These are phyloP conservation scores for Daldinia loculata DNA, from an alignment of 495 filamentous ascomycete genomes.

Conservation along the genomic window DNA sequence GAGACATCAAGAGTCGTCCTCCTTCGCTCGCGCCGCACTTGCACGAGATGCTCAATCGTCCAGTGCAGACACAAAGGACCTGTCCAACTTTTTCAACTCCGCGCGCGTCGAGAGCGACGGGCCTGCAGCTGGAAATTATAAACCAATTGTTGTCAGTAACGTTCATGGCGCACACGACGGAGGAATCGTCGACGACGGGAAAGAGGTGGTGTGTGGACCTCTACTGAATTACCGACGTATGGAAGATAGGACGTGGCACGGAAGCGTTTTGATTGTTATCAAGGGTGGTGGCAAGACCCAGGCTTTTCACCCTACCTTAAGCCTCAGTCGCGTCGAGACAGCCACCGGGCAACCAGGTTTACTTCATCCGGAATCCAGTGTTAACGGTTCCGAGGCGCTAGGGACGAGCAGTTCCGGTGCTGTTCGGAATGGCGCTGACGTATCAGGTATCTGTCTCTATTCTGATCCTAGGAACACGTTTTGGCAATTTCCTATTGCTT, in stretches of 20 bases:
- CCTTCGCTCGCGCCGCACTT: slow-evolving; percentile 52
- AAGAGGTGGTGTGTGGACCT: slow-evolving; percentile 79
- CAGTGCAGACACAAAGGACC: slow-evolving; percentile 52
- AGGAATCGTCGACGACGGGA: slow-evolving; percentile 45
- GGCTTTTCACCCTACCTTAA: slow-evolving; percentile 44
- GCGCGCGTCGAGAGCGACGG: slow-evolving; percentile 52
- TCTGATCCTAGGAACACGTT: slow-evolving; percentile 80
- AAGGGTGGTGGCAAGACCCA: slow-evolving; percentile 65
- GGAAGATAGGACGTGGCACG: slow-evolving; percentile 78
- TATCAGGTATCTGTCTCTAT: slow-evolving; percentile 73
- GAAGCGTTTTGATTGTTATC: slow-evolving; percentile 83
- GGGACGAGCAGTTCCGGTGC: slow-evolving; percentile 8
- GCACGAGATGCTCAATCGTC: slow-evolving; percentile 54
- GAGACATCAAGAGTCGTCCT: slow-evolving; percentile 62
- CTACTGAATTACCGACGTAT: slow-evolving; percentile 86
- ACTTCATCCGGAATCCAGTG: slow-evolving; percentile 14
- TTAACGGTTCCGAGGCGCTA: slow-evolving; percentile 22
- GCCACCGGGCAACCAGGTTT: slow-evolving; percentile 29
- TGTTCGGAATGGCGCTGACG: slow-evolving; percentile 39
- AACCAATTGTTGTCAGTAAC: slow-evolving; percentile 53
- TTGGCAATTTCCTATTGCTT: slow-evolving; percentile 76
- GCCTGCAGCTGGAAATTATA: slow-evolving; percentile 43
- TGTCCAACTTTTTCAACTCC: slow-evolving; percentile 61
- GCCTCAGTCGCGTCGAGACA: slow-evolving; percentile 41
- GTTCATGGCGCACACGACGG: slow-evolving; percentile 43